Base-by-base conservation (phyloP, 306 rosid genomes). In the Canavalia ensiformis region DNA sequence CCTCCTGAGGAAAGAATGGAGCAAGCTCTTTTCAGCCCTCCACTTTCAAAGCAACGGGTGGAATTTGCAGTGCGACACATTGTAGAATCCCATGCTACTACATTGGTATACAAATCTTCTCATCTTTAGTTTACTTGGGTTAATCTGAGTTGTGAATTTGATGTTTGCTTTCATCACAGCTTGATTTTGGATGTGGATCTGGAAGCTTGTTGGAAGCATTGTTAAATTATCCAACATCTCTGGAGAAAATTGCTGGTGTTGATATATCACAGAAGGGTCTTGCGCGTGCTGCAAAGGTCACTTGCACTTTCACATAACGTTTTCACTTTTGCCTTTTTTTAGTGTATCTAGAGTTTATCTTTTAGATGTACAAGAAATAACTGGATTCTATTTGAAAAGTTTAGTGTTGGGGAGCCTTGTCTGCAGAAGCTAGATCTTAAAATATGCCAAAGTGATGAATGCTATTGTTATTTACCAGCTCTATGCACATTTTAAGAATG, bases 141-240 rank as follows among this genome's bases (percentile, higher is more conserved):
- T 68, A 79, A 45, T 42, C 6, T 54, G 67, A 57, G 35, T 25
- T 78, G 47, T 67, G 42, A 80, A 47, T 78, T 85, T 85, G 68
- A 88, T 84, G 44, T 77, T 89, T 59, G 47, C 76, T 63, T 73
- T 70, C 49, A 68, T 79, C 73, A 31, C 91, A 95, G 99, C 89
- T 93, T 87, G 99, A 95, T 87, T 95, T 95, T 78, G 99, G 99
- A 81, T 93, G 99, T 87, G 99, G 99, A 71, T 87, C 99, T 76
- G 99, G 99, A 84, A 93, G 99, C 83, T 91, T 95, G 86, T 88
- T 95, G 92, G 99, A 95, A 76, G 91, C 98, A 55, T 79, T 95
- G 75, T 79, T 93, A 81, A 93, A 92, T 65, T 91, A 93, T 78
- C 79, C 75, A 39, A 91, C 90, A 31, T 82, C 97, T 59, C 83